Base-by-base conservation (phyloP, 1,139 yeast species). In the Suhomyces ambrosiae region DNA sequence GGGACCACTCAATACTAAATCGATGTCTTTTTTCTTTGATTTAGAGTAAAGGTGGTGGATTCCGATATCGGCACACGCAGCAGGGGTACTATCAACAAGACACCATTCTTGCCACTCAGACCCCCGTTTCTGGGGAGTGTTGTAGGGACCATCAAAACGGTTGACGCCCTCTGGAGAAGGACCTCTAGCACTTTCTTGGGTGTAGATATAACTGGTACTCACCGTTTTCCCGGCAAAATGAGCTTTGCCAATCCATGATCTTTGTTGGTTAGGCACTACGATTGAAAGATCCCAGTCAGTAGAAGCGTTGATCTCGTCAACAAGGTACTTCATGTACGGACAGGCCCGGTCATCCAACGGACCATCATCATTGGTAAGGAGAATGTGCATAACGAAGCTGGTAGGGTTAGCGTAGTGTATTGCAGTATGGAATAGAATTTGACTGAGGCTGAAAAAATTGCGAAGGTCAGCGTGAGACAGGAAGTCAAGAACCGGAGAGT, bases 211-310 rank as follows among this genome's bases (percentile, higher is more conserved):
- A 8, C 79, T 70, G 3, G 92, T 80, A 2, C 80, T 68, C 35
- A 90, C 71, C 27, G 82, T 78, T 52, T 81, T 77, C 14, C 95
- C 97, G 3, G 96, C 95, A 57, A 90, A 81, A 64, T 90, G 97
- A 9, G 98, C 97, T 60, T 92, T 92, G 26, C 96, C 96, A 42
- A 89, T 90, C 98, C 98, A 92, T 8, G 97, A 89, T 50, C 95
- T 53, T 41, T 60, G 64, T 38, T 78, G 80, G 48, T 80, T 73
- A 10, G 97, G 97, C 4, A 92, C 83, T 21, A 84, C 90, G 18
- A 92, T 80, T 11, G 92, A 83, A 21, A 92, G 63, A 27, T 85
- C 79, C 97, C 97, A 92, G 54, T 86, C 80, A 10, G 96, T 86
- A 39, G 70, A 54, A 29, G 70, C 57, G 30, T 59, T 59, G 38